Evolutionary conservation across 2,329 filamentous ascomycete species (phyloP), one percentile per base, ranked within the genome.

Genomic region (Madurella mycetomatis): DNA sequence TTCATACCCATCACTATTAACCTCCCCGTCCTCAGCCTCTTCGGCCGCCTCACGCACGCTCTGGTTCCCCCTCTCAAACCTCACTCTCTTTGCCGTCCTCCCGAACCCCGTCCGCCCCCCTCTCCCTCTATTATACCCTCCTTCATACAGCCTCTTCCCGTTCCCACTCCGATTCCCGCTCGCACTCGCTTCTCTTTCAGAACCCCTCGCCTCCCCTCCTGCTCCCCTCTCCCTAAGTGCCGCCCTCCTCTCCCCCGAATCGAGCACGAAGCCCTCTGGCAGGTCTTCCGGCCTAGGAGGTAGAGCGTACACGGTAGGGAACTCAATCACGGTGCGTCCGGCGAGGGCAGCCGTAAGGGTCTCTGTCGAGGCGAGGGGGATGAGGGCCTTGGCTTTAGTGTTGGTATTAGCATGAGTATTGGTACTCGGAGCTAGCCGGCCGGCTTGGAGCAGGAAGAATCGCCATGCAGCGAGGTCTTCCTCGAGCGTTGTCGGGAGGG

Each of bases 271-370:
- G 0, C 64, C 65, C 1, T 56, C 40, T 0, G 68, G 66, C n/a
- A 68, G 53, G 0, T 56, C 60, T 4, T 9, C 8, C 8, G 34
- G 49, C 1, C 34, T 41, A 8, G 62, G 57, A 0, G 75, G 69
- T 8, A 88, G 71, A 5, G 81, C 77, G 64, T 86, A 84, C 12
- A 91, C 76, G 0, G 86, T 90, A 1, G 88, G 88, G 57, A 85
- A 91, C 63, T 91, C 88, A 7, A 90, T 71, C 0, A 92, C 76
- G 0, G 76, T 78, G 32, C 78, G 79, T 9, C 77, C 76, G n/a
- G 68, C 68, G 1, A 92, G 75, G 7, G 74, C 73, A 1, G 76
- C 70, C 1, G 73, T 72, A 4, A 91, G 70, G 1, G 74, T 77
- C 9, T 73, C 70, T 0, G 65, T 63, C 0, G 77, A 62, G 0